Conservation (phyloP, 176 grass and related monocot genomes). For the Avena sativa region DNA sequence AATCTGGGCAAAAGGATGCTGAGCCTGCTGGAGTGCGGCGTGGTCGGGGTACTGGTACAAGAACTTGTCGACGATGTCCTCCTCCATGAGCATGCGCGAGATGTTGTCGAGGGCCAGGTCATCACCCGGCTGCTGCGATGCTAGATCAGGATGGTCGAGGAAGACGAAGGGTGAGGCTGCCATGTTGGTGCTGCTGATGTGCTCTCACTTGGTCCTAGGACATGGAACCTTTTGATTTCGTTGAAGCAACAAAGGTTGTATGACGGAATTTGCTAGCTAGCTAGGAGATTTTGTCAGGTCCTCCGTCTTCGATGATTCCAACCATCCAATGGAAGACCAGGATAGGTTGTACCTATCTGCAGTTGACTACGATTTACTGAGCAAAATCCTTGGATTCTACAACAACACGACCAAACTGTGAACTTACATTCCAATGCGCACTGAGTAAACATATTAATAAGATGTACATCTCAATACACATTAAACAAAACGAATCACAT, state of each 20-base stretch:
- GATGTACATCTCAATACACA: conserved; percentile 2
- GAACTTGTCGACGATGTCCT: conserved; percentile 45
- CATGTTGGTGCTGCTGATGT: conserved; percentile 13
- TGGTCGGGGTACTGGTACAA: conserved; percentile 46
- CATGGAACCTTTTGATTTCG: background rate
- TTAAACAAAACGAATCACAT: background rate
- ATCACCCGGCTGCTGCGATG: conserved; percentile 2
- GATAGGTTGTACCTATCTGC: background rate
- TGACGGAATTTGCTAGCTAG: background rate
- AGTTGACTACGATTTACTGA: conserved; percentile 14
- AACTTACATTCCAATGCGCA: conserved; percentile 9
- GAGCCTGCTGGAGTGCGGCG: conserved; percentile 40
- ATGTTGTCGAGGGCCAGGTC: conserved; percentile 16
- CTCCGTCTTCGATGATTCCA: conserved; percentile 17
- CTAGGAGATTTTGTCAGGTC: conserved; percentile 14
- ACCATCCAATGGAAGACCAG: conserved; percentile 18
- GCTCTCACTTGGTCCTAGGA: background rate
- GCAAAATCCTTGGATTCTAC: conserved; percentile 3
- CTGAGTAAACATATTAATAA: background rate
- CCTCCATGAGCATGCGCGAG: conserved; percentile 57
- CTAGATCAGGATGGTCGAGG: background rate
- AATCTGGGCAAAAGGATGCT: conserved; percentile 53
- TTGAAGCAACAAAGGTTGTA: background rate
- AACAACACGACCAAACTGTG: conserved; percentile 12
- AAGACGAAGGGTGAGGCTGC: background rate